Conservation (phyloP, 768 basidiomycete species). For the Pleurotus pulmonarius region DNA sequence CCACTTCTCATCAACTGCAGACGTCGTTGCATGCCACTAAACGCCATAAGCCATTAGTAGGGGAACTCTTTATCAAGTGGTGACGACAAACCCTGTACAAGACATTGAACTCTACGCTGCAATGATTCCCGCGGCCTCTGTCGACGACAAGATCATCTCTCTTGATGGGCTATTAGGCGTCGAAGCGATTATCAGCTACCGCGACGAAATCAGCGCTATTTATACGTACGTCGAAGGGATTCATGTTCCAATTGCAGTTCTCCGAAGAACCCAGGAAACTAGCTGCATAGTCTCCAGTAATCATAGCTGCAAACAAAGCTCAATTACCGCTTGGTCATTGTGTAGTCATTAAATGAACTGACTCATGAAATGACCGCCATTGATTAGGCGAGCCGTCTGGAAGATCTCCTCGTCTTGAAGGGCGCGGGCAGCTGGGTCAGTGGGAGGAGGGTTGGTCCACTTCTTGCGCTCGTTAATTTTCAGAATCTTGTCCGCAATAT, state of each 20-base stretch:
- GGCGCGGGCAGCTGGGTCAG: slow-evolving; percentile 17
- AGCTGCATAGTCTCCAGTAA: slow-evolving; percentile 58
- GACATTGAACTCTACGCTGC: slow-evolving; percentile 67
- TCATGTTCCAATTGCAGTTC: slow-evolving; percentile 51
- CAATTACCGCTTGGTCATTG: not conserved
- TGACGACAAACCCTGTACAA: slow-evolving; percentile 34
- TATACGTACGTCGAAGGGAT: slow-evolving; percentile 38
- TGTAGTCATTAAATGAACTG: not conserved
- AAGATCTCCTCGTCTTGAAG: slow-evolving; percentile 56
- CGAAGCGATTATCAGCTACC: not conserved
- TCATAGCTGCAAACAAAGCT: slow-evolving; percentile 17
- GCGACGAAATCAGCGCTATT: not conserved
- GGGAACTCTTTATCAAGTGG: not conserved
- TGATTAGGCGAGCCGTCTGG: slow-evolving; percentile 51
- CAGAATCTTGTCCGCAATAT: slow-evolving; percentile 47
- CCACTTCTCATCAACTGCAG: slow-evolving; percentile 47
- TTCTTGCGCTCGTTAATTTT: slow-evolving; percentile 50
- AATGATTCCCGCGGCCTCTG: slow-evolving; percentile 62
- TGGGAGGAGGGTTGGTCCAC: slow-evolving; percentile 40
- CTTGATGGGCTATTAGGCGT: slow-evolving; percentile 27
- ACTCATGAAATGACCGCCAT: slow-evolving; percentile 54
- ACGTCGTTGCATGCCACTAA: slow-evolving; percentile 57
- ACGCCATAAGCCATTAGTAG: not conserved
- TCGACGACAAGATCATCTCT: slow-evolving; percentile 27
- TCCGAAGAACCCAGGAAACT: slow-evolving; percentile 53